phyloP scores from a whole-genome alignment of 2,329 filamentous ascomycete species.

The Lachnellula cervina region DNA sequence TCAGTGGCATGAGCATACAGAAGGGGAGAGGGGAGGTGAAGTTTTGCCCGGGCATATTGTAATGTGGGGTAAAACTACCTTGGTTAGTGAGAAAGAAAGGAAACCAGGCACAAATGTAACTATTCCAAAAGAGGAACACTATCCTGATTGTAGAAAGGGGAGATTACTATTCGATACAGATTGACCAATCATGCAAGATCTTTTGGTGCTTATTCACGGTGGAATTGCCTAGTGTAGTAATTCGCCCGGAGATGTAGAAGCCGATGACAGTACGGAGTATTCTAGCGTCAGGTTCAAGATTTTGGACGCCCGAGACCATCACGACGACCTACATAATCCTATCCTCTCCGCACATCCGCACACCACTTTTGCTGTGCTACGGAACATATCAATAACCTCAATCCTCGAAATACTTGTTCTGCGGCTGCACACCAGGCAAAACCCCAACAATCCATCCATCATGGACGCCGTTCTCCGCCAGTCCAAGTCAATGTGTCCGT shows the following conservation, averaged over 20 bases:
- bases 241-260: not conserved
- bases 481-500: constrained; percentile 95
- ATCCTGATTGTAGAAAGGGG: not conserved
- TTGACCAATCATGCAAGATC: not conserved
- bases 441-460: constrained; percentile 18
- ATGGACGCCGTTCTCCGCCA: constrained; percentile 97
- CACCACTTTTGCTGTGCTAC: not conserved
- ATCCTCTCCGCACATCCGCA: not conserved
- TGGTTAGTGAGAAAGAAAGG: not conserved
- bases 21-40: not conserved
- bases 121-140: not conserved
- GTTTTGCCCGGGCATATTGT: not conserved
- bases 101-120: not conserved
- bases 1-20: not conserved
- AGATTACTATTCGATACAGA: not conserved
- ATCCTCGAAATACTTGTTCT: not conserved
- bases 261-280: not conserved
- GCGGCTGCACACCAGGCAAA: not conserved
- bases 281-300: not conserved
- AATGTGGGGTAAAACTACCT: not conserved
- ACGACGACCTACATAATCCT: not conserved
- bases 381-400: not conserved
- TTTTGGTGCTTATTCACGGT: not conserved
- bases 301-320: not conserved
- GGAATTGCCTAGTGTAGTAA: not conserved